phyloP scores from a whole-genome alignment of 257 asterid species.

The Solanum pimpinellifolium region DNA sequence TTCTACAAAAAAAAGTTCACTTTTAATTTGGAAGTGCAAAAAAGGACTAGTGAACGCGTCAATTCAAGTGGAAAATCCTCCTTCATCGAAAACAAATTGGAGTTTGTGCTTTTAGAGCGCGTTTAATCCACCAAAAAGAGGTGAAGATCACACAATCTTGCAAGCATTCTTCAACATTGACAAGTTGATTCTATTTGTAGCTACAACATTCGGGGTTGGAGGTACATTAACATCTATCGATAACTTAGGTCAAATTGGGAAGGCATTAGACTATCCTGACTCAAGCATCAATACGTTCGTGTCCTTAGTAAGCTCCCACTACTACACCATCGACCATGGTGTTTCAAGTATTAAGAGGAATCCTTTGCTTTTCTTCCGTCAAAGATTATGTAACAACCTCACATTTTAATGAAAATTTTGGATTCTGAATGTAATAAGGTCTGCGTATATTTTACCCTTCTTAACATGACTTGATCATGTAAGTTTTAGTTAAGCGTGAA shows the following conservation, averaged over 20 bases:
- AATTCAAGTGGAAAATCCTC: not conserved
- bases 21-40: conserved; percentile 9
- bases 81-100: not conserved
- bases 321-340: no score
- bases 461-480: no score
- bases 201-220: conserved; percentile 32
- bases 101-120: conserved; percentile 7
- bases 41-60: not conserved
- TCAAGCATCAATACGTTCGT: conserved; percentile 35
- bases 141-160: conserved; percentile 38
- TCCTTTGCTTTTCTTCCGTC: no score
- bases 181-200: conserved; percentile 29
- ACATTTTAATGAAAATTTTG: no score
- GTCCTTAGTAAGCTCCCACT: conserved; percentile 33
- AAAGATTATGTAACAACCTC: no score
- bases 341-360: no score
- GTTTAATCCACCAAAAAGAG: conserved; percentile 29
- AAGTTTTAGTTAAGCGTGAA: not conserved
- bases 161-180: conserved; percentile 45
- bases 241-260: conserved; percentile 50
- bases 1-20: conserved; percentile 2
- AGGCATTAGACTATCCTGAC: conserved; percentile 29
- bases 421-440: no score
- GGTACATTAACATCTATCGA: conserved; percentile 49
- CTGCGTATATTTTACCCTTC: no score